Conservation (phyloP, 768 basidiomycete species). For the Pleurotus tuoliensis region DNA sequence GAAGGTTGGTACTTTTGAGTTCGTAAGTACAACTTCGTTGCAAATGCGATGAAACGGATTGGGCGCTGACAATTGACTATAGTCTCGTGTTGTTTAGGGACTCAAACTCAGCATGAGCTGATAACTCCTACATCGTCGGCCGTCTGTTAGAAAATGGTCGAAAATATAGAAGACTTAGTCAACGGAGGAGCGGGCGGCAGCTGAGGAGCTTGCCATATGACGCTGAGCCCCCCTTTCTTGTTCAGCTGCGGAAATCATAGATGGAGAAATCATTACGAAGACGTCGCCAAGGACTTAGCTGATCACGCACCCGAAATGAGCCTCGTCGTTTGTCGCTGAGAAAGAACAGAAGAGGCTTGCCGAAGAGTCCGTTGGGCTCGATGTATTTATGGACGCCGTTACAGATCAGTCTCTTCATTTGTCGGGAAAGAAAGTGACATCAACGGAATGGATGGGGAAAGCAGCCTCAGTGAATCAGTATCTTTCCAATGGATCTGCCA, state of each 20-base stretch:
- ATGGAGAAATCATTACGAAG: background rate
- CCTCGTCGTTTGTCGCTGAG: no score
- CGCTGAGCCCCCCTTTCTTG: background rate
- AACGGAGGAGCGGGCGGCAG: background rate
- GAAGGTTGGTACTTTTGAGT: background rate
- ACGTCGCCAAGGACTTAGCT: background rate
- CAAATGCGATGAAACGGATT: no score
- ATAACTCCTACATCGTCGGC: background rate
- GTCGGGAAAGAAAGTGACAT: background rate
- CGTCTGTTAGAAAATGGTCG: background rate
- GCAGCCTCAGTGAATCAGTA: background rate
- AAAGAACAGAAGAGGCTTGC: background rate
- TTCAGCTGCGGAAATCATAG: conserved; percentile 4
- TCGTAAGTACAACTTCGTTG: no score
- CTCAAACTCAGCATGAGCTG: conserved; percentile 2
- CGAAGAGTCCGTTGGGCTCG: background rate
- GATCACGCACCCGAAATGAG: background rate
- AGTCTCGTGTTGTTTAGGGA: background rate
- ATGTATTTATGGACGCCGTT: background rate
- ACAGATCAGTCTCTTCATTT: background rate
- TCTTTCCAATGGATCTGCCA: background rate
- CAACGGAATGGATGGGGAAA: conserved; percentile 1
- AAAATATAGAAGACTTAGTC: background rate
- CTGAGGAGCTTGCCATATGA: background rate
- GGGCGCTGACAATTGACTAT: no score